Percentiles rank a stretch among this genome's conserved stretches.
phyloP scores from a whole-genome alignment of 129 eudicot species.

The Cynara cardunculus region DNA sequence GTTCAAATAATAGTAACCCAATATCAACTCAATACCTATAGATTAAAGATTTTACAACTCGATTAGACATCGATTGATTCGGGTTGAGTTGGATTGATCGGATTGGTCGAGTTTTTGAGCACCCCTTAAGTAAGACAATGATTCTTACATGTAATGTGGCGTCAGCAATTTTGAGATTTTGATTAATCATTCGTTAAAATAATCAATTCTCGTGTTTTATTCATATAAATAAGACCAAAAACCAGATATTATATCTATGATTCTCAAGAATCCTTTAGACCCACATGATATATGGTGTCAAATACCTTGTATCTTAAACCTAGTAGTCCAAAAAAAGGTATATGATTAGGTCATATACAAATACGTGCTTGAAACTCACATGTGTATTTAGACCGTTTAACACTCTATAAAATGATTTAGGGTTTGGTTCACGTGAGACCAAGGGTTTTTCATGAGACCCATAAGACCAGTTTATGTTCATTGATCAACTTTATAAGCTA shows the following conservation, averaged over 20 bases:
- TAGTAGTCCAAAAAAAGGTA: background rate
- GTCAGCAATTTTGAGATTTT: background rate
- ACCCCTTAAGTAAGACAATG: no score
- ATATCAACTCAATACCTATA: no score
- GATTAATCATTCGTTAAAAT: background rate
- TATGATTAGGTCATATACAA: background rate
- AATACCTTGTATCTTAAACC: background rate
- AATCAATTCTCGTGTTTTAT: background rate
- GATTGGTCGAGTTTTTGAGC: no score
- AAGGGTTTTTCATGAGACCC: no score
- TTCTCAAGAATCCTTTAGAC: background rate
- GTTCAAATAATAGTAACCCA: no score
- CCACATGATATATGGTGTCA: background rate
- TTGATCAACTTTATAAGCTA: no score
- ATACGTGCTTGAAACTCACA: background rate
- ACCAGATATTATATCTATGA: background rate
- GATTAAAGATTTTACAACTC: no score
- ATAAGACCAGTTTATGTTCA: no score
- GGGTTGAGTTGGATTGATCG: no score
- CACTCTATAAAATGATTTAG: no score
- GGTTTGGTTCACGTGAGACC: no score
- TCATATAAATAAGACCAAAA: background rate
- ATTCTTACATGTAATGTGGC: background rate
- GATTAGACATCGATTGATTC: no score
- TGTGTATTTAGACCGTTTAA: background rate